phyloP scores from a whole-genome alignment of 2,329 filamentous ascomycete genomes.

The Epichloe typhina region DNA sequence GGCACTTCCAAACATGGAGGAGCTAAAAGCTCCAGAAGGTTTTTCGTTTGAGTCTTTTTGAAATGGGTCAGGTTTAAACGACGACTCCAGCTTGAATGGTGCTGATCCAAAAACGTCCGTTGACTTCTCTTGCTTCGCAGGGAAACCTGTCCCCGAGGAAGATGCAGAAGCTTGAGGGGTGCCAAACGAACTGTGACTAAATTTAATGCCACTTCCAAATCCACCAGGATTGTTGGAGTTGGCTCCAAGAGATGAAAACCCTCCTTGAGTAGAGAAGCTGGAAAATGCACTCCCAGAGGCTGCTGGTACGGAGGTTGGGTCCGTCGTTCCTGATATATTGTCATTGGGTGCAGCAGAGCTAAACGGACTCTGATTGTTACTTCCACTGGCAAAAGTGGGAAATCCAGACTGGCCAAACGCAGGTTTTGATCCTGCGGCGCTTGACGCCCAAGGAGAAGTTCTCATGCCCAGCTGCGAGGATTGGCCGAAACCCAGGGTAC shows the following conservation, averaged over 20 bases:
- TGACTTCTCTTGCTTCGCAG: conserved; percentile 16
- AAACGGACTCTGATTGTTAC: conserved; percentile 23
- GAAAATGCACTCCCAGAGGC: conserved; percentile 37
- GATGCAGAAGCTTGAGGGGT: conserved; percentile 8
- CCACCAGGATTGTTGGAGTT: conserved; percentile 21
- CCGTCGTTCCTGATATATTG: conserved; percentile 1
- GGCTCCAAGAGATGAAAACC: conserved; percentile 37
- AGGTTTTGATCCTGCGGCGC: conserved; percentile 18
- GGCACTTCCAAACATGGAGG: conserved; percentile 44
- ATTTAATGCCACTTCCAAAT: conserved; percentile 26
- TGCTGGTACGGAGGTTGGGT: conserved; percentile 17
- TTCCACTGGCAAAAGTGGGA: conserved; percentile 25
- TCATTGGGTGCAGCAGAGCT: conserved; percentile 14
- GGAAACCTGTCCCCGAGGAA: conserved; percentile 15
- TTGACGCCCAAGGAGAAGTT: conserved; percentile 39
- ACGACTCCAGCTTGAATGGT: conserved; percentile 54
- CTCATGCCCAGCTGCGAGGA: conserved; percentile 33
- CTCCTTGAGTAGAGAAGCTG: conserved; percentile 38
- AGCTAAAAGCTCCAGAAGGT: conserved; percentile 25
- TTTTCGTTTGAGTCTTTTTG: conserved; percentile 46
- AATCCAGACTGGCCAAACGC: conserved; percentile 45
- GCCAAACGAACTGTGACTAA: conserved; percentile 21
- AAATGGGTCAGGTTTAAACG: conserved; percentile 51
- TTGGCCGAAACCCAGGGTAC: conserved; percentile 39
- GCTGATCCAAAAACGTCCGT: conserved; percentile 31